Conservation (phyloP, 495 filamentous ascomycete species). For the Xanthoparmelia taractica region DNA sequence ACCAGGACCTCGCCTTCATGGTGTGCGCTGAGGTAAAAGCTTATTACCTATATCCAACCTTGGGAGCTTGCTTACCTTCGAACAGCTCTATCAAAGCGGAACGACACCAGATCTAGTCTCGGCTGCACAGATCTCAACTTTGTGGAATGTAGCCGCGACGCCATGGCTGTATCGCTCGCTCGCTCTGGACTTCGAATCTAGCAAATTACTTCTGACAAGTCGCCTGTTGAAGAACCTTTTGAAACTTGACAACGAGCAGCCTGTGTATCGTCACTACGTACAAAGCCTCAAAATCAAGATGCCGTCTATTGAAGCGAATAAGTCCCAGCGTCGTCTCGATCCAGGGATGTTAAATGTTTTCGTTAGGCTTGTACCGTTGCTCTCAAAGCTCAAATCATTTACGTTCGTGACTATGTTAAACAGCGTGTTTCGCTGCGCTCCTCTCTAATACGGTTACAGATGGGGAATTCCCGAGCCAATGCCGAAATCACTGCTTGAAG, state of each 20-base stretch:
- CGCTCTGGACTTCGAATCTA: slow-evolving; percentile 4
- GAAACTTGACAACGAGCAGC: background rate
- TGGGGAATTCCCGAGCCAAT: slow-evolving; percentile 3
- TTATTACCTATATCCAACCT: too few relatives aligned
- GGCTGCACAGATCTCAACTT: background rate
- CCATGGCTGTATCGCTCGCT: slow-evolving; percentile 13
- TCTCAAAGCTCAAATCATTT: background rate
- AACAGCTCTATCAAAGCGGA: slow-evolving; percentile 7
- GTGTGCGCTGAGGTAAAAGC: slow-evolving; percentile 5
- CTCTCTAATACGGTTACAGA: background rate
- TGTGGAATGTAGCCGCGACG: slow-evolving; percentile 3
- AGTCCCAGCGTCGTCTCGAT: slow-evolving; percentile 1
- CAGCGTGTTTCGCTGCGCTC: background rate
- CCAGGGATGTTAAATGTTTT: background rate
- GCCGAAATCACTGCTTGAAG: background rate
- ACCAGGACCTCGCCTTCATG: background rate
- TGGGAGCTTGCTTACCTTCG: background rate
- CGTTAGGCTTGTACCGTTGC: background rate
- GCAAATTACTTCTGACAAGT: background rate
- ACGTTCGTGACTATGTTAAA: background rate
- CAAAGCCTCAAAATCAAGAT: background rate
- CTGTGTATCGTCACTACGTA: background rate
- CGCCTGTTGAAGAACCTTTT: background rate
- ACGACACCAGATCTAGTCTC: background rate
- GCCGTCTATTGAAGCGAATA: background rate